These are phyloP conservation scores for Verticillium klebahnii DNA, from an alignment of 2,329 filamentous ascomycete genomes.

Conservation along the genomic window DNA sequence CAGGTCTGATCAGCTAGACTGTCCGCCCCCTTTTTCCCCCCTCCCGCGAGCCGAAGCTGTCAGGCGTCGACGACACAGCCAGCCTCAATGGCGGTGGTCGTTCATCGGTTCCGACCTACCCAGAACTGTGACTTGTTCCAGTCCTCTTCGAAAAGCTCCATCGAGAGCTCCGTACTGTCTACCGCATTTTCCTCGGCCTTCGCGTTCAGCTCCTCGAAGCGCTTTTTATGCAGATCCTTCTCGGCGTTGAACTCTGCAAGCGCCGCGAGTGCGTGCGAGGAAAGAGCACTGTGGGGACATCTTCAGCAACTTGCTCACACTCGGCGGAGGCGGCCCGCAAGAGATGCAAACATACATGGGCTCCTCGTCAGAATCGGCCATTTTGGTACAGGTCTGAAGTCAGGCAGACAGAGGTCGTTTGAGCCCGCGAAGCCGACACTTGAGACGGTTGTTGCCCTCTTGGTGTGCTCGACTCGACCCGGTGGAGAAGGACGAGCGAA, in stretches of 20 bases:
- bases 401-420: background rate
- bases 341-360: slow-evolving; percentile 35
- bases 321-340: background rate
- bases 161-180: slow-evolving; percentile 28
- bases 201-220: slow-evolving; percentile 64
- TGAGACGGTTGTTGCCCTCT: background rate
- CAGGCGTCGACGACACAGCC: no score
- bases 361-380: slow-evolving; percentile 34
- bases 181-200: slow-evolving; percentile 46
- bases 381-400: background rate
- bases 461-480: background rate
- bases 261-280: slow-evolving; percentile 61
- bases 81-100: background rate
- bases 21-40: background rate
- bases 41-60: background rate
- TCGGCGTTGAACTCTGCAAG: slow-evolving; percentile 71
- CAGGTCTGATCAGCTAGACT: background rate
- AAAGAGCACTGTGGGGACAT: slow-evolving; percentile 49
- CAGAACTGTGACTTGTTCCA: slow-evolving; percentile 85
- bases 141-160: slow-evolving; percentile 72
- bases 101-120: slow-evolving; percentile 41
- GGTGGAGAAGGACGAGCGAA: background rate
- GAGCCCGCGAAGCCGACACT: no score
- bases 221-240: slow-evolving; percentile 59
- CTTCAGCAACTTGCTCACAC: background rate